phyloP scores from a whole-genome alignment of 306 rosid genomes.

The Vigna nakashimae region DNA sequence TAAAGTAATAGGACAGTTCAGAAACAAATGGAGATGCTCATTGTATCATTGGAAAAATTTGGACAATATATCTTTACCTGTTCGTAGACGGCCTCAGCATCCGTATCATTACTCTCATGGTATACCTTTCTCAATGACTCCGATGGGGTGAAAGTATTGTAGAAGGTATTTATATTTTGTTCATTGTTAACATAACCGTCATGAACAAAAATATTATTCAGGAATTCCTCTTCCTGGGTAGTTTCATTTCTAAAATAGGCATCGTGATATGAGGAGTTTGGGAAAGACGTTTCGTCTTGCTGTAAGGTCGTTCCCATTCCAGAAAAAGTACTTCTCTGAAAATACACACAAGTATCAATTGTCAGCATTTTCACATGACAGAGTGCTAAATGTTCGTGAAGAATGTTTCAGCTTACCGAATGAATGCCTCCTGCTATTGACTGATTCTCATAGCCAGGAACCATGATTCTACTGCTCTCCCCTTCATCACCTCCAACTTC shows the following conservation, averaged over 20 bases:
- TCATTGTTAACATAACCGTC: not conserved
- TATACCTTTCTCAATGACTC: constrained; percentile 27
- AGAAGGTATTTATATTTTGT: constrained; percentile 18
- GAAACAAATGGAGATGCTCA: not conserved
- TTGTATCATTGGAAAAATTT: no score
- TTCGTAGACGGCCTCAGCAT: constrained; percentile 36
- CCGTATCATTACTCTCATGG: constrained; percentile 12
- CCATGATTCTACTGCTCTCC: constrained; percentile 37
- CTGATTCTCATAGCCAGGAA: constrained; percentile 38
- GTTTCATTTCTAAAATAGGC: not conserved
- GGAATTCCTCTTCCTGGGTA: not conserved
- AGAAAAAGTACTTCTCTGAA: constrained; percentile 31
- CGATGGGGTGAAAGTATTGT: not conserved
- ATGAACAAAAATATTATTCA: not conserved
- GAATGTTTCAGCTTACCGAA: constrained; percentile 52
- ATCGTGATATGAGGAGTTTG: not conserved
- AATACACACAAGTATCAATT: constrained; percentile 23
- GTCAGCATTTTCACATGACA: constrained; percentile 10
- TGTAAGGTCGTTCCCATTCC: constrained; percentile 8
- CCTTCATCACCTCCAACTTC: constrained; percentile 45
- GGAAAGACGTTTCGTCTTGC: not conserved
- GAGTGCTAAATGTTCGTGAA: not conserved
- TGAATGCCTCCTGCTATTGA: not conserved
- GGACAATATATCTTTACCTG: constrained; percentile 48
- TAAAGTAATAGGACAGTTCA: constrained; percentile 3